Conservation (phyloP, 2,329 filamentous ascomycete species). For the Penicillium sclerotigenum region DNA sequence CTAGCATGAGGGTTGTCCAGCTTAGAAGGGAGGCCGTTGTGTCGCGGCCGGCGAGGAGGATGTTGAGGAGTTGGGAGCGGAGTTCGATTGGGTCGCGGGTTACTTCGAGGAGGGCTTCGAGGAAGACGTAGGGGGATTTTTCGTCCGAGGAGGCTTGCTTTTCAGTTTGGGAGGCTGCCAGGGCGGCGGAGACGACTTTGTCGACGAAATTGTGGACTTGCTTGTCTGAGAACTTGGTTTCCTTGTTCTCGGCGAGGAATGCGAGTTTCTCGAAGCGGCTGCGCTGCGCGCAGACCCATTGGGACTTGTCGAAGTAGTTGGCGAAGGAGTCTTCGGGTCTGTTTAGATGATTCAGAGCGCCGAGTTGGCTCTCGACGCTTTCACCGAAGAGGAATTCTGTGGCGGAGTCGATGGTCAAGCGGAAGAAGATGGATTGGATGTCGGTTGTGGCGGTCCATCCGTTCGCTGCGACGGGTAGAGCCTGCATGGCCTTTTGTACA, state of each 20-base stretch:
- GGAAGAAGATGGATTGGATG: slow-evolving; percentile 74
- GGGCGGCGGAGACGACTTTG: slow-evolving; percentile 44
- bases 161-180: slow-evolving; percentile 26
- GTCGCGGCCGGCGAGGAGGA: slow-evolving; percentile 54
- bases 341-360: slow-evolving; percentile 41
- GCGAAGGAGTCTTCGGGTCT: slow-evolving; percentile 49
- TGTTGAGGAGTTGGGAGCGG: slow-evolving; percentile 50
- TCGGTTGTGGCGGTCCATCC: slow-evolving; percentile 57
- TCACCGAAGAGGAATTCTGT: slow-evolving; percentile 83
- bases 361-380: slow-evolving; percentile 59
- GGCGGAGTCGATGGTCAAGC: slow-evolving; percentile 78
- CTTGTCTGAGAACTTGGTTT: slow-evolving; percentile 34
- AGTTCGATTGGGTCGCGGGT: slow-evolving; percentile 49
- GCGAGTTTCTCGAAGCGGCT: slow-evolving; percentile 25
- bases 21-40: slow-evolving; percentile 50
- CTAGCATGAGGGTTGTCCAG: slow-evolving; percentile 46
- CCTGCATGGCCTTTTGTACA: slow-evolving; percentile 67
- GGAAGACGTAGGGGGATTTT: slow-evolving; percentile 46
- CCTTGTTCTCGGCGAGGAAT: slow-evolving; percentile 30
- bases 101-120: slow-evolving; percentile 47
- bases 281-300: slow-evolving; percentile 30
- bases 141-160: slow-evolving; percentile 30
- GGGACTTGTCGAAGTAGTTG: slow-evolving; percentile 35
- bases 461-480: slow-evolving; percentile 59
- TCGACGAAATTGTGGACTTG: slow-evolving; percentile 46